Evolutionary conservation across 2,329 filamentous ascomycete genomes (phyloP).

Genomic region (Nemania abortiva): DNA sequence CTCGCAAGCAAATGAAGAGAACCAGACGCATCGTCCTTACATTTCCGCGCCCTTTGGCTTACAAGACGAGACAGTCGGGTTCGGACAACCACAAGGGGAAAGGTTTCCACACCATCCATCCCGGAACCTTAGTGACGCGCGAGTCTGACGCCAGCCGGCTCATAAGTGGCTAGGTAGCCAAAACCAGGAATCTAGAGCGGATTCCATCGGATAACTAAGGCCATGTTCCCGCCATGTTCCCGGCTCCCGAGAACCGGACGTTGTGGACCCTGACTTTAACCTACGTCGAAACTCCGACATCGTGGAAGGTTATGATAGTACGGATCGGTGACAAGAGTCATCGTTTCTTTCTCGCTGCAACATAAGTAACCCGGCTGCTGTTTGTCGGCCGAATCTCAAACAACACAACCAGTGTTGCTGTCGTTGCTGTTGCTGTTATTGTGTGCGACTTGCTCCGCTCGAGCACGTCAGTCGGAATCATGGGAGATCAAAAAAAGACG

Average conservation of each 20-base stretch:
- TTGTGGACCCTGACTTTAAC: slow-evolving; percentile 5
- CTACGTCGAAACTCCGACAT: slow-evolving; percentile 1
- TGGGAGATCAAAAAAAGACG: slow-evolving; percentile 10
- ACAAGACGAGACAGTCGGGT: background rate
- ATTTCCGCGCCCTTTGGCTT: slow-evolving; percentile 19
- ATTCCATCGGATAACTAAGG: background rate
- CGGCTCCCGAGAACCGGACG: slow-evolving; percentile 13
- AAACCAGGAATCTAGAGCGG: background rate
- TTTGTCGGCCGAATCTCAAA: background rate
- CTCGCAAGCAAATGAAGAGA: background rate
- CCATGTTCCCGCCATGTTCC: background rate
- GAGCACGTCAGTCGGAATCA: background rate
- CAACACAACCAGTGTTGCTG: background rate
- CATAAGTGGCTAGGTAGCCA: background rate
- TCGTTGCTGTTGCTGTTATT: background rate
- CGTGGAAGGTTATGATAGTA: background rate
- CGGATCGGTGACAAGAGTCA: background rate
- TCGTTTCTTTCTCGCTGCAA: background rate
- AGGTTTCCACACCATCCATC: background rate
- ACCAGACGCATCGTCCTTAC: background rate
- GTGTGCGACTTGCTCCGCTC: background rate
- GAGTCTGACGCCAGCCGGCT: background rate
- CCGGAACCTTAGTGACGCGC: background rate
- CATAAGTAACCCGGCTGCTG: background rate
- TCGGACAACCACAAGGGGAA: slow-evolving; percentile 7